Conservation (phyloP, 1,139 yeast genomes). For the Nadsonia starkeyi-henricii region DNA sequence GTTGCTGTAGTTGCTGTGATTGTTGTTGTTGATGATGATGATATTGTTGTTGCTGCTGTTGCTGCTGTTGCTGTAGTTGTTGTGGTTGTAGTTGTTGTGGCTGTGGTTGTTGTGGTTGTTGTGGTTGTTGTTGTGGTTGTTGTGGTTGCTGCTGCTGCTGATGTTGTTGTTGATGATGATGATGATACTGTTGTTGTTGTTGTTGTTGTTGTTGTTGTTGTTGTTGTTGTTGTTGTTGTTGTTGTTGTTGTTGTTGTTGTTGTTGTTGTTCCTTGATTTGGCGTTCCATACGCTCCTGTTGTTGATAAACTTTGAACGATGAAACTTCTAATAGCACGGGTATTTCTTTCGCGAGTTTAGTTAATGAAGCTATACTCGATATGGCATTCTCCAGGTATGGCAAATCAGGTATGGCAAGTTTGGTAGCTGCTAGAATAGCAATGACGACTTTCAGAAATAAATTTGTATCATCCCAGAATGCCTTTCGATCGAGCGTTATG, state of each 20-base stretch:
- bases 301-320: conserved; percentile 8
- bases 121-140: not conserved
- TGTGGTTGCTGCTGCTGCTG: not conserved
- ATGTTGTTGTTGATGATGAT: not conserved
- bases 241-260: not conserved
- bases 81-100: not conserved
- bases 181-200: not conserved
- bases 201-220: not conserved
- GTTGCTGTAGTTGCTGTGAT: not conserved
- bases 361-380: conserved; percentile 63
- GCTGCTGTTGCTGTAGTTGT: not conserved
- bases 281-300: not conserved
- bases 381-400: conserved; percentile 71
- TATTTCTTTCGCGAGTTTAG: conserved; percentile 82
- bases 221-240: not conserved
- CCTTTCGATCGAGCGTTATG: conserved; percentile 26
- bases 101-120: not conserved
- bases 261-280: not conserved
- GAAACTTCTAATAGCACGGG: conserved; percentile 64
- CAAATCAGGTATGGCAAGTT: conserved; percentile 65
- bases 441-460: conserved; percentile 71
- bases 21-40: not conserved
- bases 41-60: not conserved
- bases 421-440: conserved; percentile 69
- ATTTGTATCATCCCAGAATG: conserved; percentile 80